These are phyloP conservation scores for Wickerhamomyces bisporus DNA, from an alignment of 805 yeast genomes.

Conservation along the genomic window DNA sequence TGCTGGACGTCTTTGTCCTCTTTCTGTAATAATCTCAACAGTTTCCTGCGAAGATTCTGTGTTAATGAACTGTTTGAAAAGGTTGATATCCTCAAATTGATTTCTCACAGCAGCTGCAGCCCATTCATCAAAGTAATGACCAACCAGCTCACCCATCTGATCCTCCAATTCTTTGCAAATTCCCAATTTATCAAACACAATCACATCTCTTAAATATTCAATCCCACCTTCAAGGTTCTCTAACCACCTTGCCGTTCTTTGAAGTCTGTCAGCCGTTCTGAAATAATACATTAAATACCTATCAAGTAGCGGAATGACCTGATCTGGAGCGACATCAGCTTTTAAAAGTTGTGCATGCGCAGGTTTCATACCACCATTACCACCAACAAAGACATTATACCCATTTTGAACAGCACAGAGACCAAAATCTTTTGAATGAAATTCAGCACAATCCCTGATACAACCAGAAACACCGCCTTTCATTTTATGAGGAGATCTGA, in stretches of 20 bases:
- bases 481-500: constrained; percentile 33
- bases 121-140: constrained; percentile 34
- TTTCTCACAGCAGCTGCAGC: constrained; percentile 20
- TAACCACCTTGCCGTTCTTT: constrained; percentile 36
- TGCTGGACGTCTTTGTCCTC: constrained; percentile 34
- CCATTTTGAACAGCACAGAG: constrained; percentile 33
- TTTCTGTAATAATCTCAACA: constrained; percentile 29
- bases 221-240: constrained; percentile 33
- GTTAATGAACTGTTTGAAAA: constrained; percentile 30
- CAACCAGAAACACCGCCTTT: constrained; percentile 37
- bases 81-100: constrained; percentile 16
- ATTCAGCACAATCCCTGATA: constrained; percentile 34
- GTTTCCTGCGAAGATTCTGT: constrained; percentile 26
- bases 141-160: constrained; percentile 30
- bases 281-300: constrained; percentile 34
- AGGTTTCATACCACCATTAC: constrained; percentile 37
- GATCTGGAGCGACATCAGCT: constrained; percentile 31
- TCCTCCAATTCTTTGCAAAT: constrained; percentile 28
- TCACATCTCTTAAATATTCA: constrained; percentile 29
- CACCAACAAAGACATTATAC: constrained; percentile 32
- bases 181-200: constrained; percentile 31
- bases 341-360: constrained; percentile 32
- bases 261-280: constrained; percentile 33
- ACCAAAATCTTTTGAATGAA: constrained; percentile 34
- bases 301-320: constrained; percentile 31